These are phyloP conservation scores for Pseudoperonospora humuli DNA, from an alignment of 352 stramenopile genomes.

Conservation along the genomic window DNA sequence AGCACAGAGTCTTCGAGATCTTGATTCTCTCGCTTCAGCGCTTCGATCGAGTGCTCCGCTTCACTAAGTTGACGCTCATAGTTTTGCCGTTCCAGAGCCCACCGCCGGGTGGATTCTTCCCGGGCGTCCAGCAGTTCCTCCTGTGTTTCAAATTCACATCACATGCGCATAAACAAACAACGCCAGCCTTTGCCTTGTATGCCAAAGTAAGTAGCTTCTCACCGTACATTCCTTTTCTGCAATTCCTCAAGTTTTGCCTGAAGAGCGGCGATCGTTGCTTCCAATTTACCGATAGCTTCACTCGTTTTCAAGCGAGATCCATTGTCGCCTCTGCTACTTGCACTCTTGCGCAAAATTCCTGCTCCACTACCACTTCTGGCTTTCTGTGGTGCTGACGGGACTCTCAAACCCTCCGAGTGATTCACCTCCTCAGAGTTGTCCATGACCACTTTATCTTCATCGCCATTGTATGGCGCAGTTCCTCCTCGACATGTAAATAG, in stretches of 20 bases:
- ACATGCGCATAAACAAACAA: constrained; percentile 1
- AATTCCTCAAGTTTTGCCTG: constrained; percentile 59
- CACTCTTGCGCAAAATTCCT: constrained; percentile 4
- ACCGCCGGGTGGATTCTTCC: constrained; percentile 55
- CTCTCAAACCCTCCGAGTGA: not conserved
- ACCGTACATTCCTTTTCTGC: constrained; percentile 69
- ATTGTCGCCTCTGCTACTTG: constrained; percentile 6
- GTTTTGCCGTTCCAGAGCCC: constrained; percentile 60
- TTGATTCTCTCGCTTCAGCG: constrained; percentile 48
- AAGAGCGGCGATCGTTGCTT: constrained; percentile 46
- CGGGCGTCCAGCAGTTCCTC: constrained; percentile 48
- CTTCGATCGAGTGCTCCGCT: constrained; percentile 52
- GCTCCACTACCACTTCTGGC: constrained; percentile 4
- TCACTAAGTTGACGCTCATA: constrained; percentile 59
- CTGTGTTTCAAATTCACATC: constrained; percentile 16
- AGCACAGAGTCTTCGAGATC: constrained; percentile 49
- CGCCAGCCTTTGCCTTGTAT: too few species aligned
- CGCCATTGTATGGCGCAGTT: constrained; percentile 27
- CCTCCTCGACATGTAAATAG: constrained; percentile 45
- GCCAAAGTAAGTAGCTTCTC: constrained; percentile 4
- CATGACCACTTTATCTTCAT: constrained; percentile 67
- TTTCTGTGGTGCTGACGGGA: constrained; percentile 18
- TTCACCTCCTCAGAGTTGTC: constrained; percentile 33
- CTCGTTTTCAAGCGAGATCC: constrained; percentile 20
- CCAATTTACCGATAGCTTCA: constrained; percentile 37